Conservation (phyloP, 2,329 filamentous ascomycete genomes). For the Acrocalymma vagum region DNA sequence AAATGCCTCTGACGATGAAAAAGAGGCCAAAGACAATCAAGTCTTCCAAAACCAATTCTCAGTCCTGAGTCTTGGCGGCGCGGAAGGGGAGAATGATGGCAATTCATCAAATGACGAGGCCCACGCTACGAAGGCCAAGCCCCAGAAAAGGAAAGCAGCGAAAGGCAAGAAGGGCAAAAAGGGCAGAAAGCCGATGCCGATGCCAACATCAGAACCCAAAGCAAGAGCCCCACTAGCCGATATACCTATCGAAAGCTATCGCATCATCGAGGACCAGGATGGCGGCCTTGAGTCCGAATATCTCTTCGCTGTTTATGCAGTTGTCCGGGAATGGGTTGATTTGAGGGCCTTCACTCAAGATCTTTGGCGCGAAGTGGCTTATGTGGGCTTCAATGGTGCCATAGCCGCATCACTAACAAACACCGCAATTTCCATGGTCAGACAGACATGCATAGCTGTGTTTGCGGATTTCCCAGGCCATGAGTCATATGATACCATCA, state of each 20-base stretch:
- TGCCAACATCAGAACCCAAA: conserved; percentile 21
- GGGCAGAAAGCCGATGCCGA: conserved; percentile 33
- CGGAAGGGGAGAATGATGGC: conserved; percentile 7
- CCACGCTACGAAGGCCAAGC: conserved; percentile 21
- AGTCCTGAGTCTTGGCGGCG: conserved; percentile 14
- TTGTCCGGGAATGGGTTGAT: conserved; percentile 48
- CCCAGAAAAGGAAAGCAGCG: conserved; percentile 22
- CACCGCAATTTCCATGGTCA: conserved; percentile 53
- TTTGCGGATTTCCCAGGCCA: conserved; percentile 58
- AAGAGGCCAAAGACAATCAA: conserved; percentile 18
- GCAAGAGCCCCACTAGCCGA: conserved; percentile 37
- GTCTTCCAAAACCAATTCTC: conserved; percentile 22
- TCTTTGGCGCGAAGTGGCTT: conserved; percentile 56
- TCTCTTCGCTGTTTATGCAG: conserved; percentile 53
- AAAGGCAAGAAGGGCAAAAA: conserved; percentile 39
- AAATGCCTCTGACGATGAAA: conserved; percentile 13
- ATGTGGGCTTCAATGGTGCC: conserved; percentile 55
- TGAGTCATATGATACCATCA: conserved; percentile 54
- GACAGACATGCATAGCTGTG: conserved; percentile 48
- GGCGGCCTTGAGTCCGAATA: conserved; percentile 52
- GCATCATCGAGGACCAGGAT: conserved; percentile 52
- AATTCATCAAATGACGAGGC: conserved; percentile 15
- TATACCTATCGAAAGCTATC: conserved; percentile 56
- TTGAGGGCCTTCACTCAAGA: conserved; percentile 53
- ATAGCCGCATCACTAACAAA: conserved; percentile 56